These are phyloP conservation scores for Leishmania arabica DNA, from an alignment of 208 protist species.

Conservation along the genomic window DNA sequence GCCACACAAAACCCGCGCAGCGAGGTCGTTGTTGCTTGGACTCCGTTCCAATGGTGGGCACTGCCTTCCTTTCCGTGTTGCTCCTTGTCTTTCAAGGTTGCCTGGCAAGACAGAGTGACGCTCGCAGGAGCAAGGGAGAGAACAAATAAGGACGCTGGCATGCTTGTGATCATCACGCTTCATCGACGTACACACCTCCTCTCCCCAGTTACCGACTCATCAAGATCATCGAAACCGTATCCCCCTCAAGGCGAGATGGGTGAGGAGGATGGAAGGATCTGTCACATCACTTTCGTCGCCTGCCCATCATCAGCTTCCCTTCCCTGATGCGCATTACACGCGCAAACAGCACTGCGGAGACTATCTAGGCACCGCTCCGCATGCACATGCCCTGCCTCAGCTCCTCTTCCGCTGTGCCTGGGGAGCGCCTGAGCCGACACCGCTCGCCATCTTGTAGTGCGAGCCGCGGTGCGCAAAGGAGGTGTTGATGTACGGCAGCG, in stretches of 20 bases:
- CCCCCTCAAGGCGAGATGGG: background rate
- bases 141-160: background rate
- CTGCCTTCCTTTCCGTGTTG: background rate
- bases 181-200: background rate
- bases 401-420: constrained; percentile 1
- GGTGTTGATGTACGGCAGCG: constrained; percentile 64
- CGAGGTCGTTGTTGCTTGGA: background rate
- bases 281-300: background rate
- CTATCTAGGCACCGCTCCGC: background rate
- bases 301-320: background rate
- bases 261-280: background rate
- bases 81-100: background rate
- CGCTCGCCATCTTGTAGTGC: constrained; percentile 66
- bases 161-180: background rate
- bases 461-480: constrained; percentile 57
- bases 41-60: background rate
- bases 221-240: background rate
- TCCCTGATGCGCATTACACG: background rate
- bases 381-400: background rate
- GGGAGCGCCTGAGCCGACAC: constrained; percentile 1
- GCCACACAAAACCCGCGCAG: background rate
- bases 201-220: background rate
- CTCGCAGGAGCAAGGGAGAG: background rate
- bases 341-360: background rate
- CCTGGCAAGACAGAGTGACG: background rate